Conservation (phyloP, 73 alveolate genomes). For the Paramecium octaurelia region DNA sequence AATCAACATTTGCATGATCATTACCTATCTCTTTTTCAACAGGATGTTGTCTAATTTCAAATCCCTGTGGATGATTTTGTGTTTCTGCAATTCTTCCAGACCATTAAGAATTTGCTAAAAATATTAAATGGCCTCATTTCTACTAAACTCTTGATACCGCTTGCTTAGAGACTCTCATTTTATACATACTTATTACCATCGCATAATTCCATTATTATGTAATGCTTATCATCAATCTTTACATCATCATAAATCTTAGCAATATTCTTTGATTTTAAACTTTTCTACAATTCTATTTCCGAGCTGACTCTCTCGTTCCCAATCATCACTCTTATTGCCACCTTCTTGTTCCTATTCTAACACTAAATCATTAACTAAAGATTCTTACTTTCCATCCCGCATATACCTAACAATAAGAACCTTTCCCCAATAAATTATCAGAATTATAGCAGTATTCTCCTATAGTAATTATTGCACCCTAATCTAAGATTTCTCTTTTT, state of each 20-base stretch:
- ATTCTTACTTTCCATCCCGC: not conserved
- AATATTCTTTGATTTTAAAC: not conserved
- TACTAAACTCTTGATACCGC: not conserved
- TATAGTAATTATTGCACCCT: not conserved
- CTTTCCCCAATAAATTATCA: not conserved
- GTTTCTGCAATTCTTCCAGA: not conserved
- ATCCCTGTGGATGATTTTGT: not conserved
- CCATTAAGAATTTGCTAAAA: not conserved
- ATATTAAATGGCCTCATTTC: not conserved
- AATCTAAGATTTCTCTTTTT: not conserved
- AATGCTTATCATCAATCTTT: not conserved
- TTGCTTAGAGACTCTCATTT: not conserved
- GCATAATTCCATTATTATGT: constrained; percentile 1
- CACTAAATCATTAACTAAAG: not conserved
- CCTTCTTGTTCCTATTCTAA: not conserved
- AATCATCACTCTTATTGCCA: not conserved
- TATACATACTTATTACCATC: not conserved
- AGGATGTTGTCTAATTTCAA: not conserved
- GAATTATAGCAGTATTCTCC: constrained; percentile 7
- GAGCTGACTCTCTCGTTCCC: not conserved
- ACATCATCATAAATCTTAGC: not conserved
- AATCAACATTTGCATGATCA: not conserved
- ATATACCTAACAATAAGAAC: not conserved
- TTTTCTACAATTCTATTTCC: not conserved
- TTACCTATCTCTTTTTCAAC: not conserved